Evolutionary conservation across 2,329 filamentous ascomycete species (phyloP), one percentile per base, ranked within the genome.

Genomic region (Penicillium sp.): DNA sequence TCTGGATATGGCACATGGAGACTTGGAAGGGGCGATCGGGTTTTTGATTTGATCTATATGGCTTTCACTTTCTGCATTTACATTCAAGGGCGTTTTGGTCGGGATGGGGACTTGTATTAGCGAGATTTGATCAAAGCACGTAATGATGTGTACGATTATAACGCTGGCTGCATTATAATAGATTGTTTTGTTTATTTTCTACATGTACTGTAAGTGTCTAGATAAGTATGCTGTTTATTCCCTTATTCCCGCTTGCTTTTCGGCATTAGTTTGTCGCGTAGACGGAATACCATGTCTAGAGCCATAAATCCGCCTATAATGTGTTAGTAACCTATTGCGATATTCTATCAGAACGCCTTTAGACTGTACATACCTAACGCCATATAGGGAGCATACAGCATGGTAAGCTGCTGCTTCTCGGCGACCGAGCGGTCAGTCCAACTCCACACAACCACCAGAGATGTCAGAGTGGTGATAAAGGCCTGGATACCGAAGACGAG

Each of bases 1-100:
- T 2, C 79, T 99, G 51, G 86, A 92, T 68, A 90, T 91, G 31
- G 90, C 90, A 17, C 87, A 87, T 21, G 93, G 94, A 21, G 90
- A 97, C 69, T 85, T 97, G 8, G 91, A 97, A 61, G 86, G 88
- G 62, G 93, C 93, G n/a, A 93, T 92, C 47, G 87, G 89, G 49
- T 81, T 96, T 61, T 83, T 97, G 51, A 91, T 87, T 83, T 97
- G 52, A 91, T 87, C 59, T 77, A 54, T 21, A 33, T 33, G 31
- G 12, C 12, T 19, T 41, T 25, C 36, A 29, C 15, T 35, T 36
- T n/a, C 38, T 47, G 59, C 53, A 59, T 64, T 51, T 56, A 56
- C 53, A 60, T 57, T 59, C 38, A 35, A 42, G 31, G 60, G 59
- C 57, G 60, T 59, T 55, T 35, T 55, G 53, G 45, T 49, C 43